Conservation (phyloP, 805 yeast genomes). For the Teunomyces stri region DNA sequence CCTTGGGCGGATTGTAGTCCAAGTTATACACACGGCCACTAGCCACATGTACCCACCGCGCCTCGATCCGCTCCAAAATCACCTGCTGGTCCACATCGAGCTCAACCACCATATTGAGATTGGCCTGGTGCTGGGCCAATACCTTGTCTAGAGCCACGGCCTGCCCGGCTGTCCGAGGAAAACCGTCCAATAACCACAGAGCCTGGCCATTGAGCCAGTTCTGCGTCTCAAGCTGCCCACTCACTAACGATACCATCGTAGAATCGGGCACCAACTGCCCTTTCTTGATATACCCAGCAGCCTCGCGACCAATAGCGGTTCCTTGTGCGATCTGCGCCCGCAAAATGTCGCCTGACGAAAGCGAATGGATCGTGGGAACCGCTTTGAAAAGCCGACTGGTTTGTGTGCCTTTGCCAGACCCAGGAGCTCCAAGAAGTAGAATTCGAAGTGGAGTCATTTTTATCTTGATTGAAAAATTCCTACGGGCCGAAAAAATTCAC, state of each 20-base stretch:
- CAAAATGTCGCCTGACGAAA: constrained; percentile 84
- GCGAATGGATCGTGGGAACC: constrained; percentile 51
- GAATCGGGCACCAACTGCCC: constrained; percentile 78
- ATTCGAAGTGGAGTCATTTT: constrained; percentile 52
- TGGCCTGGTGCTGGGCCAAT: constrained; percentile 36
- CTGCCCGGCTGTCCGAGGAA: constrained; percentile 78
- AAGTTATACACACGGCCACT: constrained; percentile 87
- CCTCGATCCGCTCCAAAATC: constrained; percentile 76
- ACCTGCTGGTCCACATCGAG: constrained; percentile 83
- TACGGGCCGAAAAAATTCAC: not conserved
- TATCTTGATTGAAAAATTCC: too few relatives aligned
- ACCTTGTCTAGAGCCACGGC: constrained; percentile 56
- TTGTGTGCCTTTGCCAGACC: constrained; percentile 92
- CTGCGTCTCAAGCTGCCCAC: constrained; percentile 42
- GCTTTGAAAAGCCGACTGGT: constrained; percentile 60
- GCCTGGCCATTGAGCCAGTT: constrained; percentile 44
- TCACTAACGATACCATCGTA: constrained; percentile 59
- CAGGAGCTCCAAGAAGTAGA: constrained; percentile 88
- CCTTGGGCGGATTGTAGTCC: constrained; percentile 86
- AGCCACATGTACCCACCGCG: constrained; percentile 78
- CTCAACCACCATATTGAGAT: constrained; percentile 77
- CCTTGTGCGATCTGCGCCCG: constrained; percentile 60
- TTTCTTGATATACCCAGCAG: constrained; percentile 50
- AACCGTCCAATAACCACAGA: constrained; percentile 85
- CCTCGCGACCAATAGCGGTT: constrained; percentile 56